Evolutionary conservation across 2,329 filamentous ascomycete species (phyloP).

Genomic region (Tetracladium maxilliforme): DNA sequence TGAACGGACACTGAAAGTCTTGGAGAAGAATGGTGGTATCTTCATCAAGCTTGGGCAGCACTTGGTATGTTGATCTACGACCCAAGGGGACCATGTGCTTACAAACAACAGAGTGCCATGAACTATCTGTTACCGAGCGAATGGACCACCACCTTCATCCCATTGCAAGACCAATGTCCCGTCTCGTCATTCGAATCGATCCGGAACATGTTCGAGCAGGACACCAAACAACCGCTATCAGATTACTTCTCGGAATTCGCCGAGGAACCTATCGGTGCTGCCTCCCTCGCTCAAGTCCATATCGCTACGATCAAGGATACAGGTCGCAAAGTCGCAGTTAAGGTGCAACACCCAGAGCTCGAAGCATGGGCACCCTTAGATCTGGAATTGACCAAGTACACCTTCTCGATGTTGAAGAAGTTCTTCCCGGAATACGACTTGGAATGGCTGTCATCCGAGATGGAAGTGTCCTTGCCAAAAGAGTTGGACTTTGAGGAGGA

Average conservation of each 20-base stretch:
- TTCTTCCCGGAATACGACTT: constrained; percentile 98
- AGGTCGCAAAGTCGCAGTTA: constrained; percentile 82
- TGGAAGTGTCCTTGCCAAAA: constrained; percentile 79
- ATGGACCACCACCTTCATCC: constrained; percentile 93
- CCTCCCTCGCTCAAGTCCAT: constrained; percentile 90
- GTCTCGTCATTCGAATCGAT: constrained; percentile 83
- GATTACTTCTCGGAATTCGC: constrained; percentile 84
- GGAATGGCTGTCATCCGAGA: constrained; percentile 87
- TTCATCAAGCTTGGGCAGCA: constrained; percentile 98
- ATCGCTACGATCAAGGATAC: constrained; percentile 69
- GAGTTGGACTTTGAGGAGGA: constrained; percentile 85
- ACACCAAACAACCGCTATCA: constrained; percentile 65
- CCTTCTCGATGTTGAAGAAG: constrained; percentile 75
- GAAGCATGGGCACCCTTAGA: constrained; percentile 86
- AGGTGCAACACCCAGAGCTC: constrained; percentile 83
- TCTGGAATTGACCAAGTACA: constrained; percentile 71
- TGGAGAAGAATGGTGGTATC: constrained; percentile 94
- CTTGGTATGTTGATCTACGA: constrained; percentile 33
- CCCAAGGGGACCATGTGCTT: constrained; percentile 9
- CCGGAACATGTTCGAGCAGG: constrained; percentile 68
- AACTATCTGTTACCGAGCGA: constrained; percentile 83
- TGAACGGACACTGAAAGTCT: constrained; percentile 65
- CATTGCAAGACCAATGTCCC: constrained; percentile 88
- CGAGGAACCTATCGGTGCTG: constrained; percentile 69
- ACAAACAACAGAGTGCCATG: constrained; percentile 59